Conservation (phyloP, 1,284 basidiomycete species). For the Phlebopus sp. region DNA sequence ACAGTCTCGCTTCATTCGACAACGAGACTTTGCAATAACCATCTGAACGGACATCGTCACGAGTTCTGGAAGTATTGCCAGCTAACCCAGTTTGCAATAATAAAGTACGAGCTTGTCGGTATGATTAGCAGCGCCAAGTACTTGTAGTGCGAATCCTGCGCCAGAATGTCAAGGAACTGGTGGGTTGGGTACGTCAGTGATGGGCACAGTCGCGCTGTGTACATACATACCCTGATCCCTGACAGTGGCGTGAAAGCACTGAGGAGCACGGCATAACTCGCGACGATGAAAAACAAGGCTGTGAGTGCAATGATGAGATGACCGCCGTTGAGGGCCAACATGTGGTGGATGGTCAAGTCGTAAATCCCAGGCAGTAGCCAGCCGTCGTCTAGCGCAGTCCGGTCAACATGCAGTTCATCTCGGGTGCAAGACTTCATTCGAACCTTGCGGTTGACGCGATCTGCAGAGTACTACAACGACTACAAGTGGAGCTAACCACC, state of each 20-base stretch:
- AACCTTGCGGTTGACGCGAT: slow-evolving; percentile 9
- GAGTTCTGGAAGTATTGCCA: slow-evolving; percentile 94
- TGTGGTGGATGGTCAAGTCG: slow-evolving; percentile 24
- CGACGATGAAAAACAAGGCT: slow-evolving; percentile 52
- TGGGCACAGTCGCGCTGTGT: not conserved
- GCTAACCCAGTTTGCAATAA: slow-evolving; percentile 95
- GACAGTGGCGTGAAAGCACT: slow-evolving; percentile 44
- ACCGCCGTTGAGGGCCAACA: slow-evolving; percentile 38
- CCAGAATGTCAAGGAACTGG: slow-evolving; percentile 62
- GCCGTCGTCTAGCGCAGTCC: too few species aligned
- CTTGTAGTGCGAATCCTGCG: slow-evolving; percentile 82
- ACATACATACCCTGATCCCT: too few species aligned
- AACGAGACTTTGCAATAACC: not conserved
- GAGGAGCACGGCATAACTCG: slow-evolving; percentile 62
- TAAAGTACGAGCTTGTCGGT: slow-evolving; percentile 81
- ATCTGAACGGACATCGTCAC: slow-evolving; percentile 30
- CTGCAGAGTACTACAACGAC: slow-evolving; percentile 32
- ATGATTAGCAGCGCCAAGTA: slow-evolving; percentile 79
- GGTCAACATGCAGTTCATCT: not conserved
- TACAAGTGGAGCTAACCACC: slow-evolving; percentile 10
- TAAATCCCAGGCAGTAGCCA: slow-evolving; percentile 24
- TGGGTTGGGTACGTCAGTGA: slow-evolving; percentile 13
- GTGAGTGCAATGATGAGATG: slow-evolving; percentile 49
- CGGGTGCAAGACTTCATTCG: slow-evolving; percentile 16
- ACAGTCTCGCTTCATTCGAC: too few species aligned